Evolutionary conservation across 1,284 basidiomycete species (phyloP).

Genomic region (Macrocystidia cucumis): DNA sequence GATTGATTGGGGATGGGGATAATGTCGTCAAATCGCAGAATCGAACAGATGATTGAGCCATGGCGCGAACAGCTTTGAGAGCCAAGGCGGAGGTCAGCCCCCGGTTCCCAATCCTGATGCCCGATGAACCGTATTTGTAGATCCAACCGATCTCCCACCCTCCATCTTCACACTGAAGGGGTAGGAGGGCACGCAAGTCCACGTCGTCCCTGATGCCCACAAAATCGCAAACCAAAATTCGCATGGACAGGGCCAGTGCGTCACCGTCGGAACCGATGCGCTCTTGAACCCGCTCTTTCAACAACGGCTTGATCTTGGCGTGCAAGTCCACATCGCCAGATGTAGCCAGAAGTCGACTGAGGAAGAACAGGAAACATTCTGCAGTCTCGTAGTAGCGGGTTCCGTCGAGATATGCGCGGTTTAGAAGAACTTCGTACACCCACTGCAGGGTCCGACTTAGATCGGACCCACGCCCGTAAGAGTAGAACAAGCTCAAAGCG

Average conservation of each 20-base stretch:
- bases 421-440: slow-evolving; percentile 39
- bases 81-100: slow-evolving; percentile 30
- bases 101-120: slow-evolving; percentile 37
- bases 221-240: slow-evolving; percentile 32
- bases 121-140: slow-evolving; percentile 39
- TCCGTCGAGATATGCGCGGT: slow-evolving; percentile 47
- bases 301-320: slow-evolving; percentile 25
- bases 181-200: slow-evolving; percentile 33
- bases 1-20: slow-evolving; percentile 11
- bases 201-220: slow-evolving; percentile 33
- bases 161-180: slow-evolving; percentile 40
- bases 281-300: slow-evolving; percentile 37
- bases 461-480: slow-evolving; percentile 37
- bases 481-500: slow-evolving; percentile 40
- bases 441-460: slow-evolving; percentile 40
- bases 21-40: neutral
- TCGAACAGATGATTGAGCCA: slow-evolving; percentile 6
- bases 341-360: slow-evolving; percentile 35
- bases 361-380: slow-evolving; percentile 48
- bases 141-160: slow-evolving; percentile 42
- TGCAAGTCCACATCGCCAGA: slow-evolving; percentile 26
- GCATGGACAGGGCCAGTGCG: slow-evolving; percentile 38
- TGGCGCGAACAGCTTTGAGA: slow-evolving; percentile 19
- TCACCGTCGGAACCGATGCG: slow-evolving; percentile 43
- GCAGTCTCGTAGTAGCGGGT: slow-evolving; percentile 48